phyloP scores from a whole-genome alignment of 768 basidiomycete genomes.

The Crepidotus variabilis region DNA sequence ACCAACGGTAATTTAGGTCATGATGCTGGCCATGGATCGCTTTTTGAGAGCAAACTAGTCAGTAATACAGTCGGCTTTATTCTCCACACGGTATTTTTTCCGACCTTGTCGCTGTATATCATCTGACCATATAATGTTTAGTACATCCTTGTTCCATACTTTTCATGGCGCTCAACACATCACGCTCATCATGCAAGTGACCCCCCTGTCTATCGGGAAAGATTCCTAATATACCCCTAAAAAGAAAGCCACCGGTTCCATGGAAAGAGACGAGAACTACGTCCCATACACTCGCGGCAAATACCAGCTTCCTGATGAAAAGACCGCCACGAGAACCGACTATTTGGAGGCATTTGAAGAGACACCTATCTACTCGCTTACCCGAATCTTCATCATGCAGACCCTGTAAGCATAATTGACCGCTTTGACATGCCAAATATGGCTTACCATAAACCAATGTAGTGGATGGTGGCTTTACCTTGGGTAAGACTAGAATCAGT shows the following conservation, averaged over 20 bases:
- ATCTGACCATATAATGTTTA: constrained; percentile 20
- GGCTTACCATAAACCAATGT: background rate
- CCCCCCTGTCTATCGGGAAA: background rate
- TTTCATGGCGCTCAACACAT: constrained; percentile 68
- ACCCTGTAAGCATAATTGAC: constrained; percentile 19
- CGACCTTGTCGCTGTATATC: background rate
- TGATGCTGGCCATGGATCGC: constrained; percentile 42
- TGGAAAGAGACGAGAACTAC: constrained; percentile 76
- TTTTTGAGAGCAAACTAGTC: constrained; percentile 30
- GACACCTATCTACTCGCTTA: constrained; percentile 42
- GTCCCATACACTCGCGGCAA: constrained; percentile 47
- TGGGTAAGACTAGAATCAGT: constrained; percentile 13
- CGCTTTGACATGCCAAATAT: background rate
- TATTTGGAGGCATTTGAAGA: constrained; percentile 51
- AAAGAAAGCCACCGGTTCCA: constrained; percentile 61
- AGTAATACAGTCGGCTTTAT: constrained; percentile 48
- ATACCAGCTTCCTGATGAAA: constrained; percentile 36
- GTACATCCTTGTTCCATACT: constrained; percentile 52
- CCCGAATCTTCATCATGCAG: constrained; percentile 46
- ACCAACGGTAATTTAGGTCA: constrained; percentile 26
- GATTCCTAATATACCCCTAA: background rate
- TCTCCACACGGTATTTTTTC: constrained; percentile 36
- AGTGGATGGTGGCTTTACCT: constrained; percentile 37
- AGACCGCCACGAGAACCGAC: constrained; percentile 33
- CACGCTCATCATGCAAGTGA: constrained; percentile 58